Evolutionary conservation across 129 eudicot species (phyloP).

Genomic region (Tagetes erecta): DNA sequence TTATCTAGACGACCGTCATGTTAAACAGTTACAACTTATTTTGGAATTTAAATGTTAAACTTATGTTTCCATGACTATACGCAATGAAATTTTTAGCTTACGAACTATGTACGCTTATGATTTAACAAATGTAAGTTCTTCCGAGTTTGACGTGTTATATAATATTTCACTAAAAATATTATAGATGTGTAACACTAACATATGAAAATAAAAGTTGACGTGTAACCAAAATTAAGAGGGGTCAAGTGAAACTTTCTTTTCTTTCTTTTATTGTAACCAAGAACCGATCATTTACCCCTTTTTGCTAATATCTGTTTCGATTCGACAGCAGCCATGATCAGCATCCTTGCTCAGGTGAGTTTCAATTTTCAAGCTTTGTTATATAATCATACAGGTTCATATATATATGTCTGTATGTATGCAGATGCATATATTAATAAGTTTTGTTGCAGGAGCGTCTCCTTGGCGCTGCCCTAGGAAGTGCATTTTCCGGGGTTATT

Average conservation of each 20-base stretch:
- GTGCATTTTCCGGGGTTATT: constrained; percentile 45
- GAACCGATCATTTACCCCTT: neutral
- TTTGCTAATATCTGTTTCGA: neutral
- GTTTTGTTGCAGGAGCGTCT: constrained; percentile 70
- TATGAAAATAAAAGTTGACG: no score
- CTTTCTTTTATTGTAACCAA: neutral
- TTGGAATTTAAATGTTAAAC: no score
- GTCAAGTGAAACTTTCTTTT: neutral
- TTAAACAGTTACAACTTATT: no score
- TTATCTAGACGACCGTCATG: no score
- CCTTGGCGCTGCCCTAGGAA: constrained; percentile 82
- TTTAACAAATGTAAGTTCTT: no score
- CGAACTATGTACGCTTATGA: no score
- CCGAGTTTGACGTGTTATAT: no score
- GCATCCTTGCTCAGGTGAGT: constrained; percentile 72
- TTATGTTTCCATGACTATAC: no score
- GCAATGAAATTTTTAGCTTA: no score
- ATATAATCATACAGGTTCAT: neutral
- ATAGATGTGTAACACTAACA: no score
- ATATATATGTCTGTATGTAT: neutral
- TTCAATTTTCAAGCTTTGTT: neutral
- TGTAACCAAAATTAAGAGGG: neutral
- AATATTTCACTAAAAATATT: no score
- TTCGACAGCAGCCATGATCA: constrained; percentile 37
- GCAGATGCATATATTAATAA: neutral